Evolutionary conservation across 352 stramenopile genomes (phyloP).

Genomic region (Phytopythium oedochilum): DNA sequence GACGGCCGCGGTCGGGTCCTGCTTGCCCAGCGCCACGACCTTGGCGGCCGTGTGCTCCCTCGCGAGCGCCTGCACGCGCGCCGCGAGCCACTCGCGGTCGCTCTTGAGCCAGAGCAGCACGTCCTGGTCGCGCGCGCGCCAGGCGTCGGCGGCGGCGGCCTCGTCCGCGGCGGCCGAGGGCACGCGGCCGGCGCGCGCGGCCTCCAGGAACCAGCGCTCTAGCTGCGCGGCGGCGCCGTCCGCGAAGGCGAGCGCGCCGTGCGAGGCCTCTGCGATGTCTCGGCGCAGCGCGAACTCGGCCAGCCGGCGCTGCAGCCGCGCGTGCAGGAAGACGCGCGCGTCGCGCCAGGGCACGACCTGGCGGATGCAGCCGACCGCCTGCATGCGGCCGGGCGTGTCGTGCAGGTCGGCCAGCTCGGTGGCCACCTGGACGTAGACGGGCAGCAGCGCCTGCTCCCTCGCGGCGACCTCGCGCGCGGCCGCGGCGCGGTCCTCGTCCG

Average conservation of each 20-base stretch:
- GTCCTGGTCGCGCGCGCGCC: conserved; percentile 66
- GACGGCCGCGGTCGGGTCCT: conserved; percentile 82
- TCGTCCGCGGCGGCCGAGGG: conserved; percentile 37
- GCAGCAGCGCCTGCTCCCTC: conserved; percentile 92
- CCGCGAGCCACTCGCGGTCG: conserved; percentile 76
- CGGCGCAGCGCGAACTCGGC: conserved; percentile 93
- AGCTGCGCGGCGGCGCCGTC: conserved; percentile 42
- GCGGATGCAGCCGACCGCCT: conserved; percentile 97
- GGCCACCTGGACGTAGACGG: conserved; percentile 97
- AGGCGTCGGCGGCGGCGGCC: conserved; percentile 61
- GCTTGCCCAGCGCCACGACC: conserved; percentile 69
- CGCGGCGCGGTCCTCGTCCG: conserved; percentile 45
- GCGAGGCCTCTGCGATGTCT: conserved; percentile 32
- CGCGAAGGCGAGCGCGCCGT: conserved; percentile 36
- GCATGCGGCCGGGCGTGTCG: conserved; percentile 99
- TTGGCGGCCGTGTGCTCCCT: conserved; percentile 69
- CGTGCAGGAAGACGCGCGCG: conserved; percentile 98
- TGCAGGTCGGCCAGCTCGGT: conserved; percentile 99
- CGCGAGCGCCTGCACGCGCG: conserved; percentile 44
- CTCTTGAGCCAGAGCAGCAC: conserved; percentile 75
- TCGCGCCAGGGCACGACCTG: conserved; percentile 95
- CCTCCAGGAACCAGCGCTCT: conserved; percentile 78
- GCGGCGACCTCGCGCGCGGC: conserved; percentile 89
- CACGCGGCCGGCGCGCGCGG: conserved; percentile 71
- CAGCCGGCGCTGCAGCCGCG: conserved; percentile 96